Conservation (phyloP, 305 asterid genomes). For the Solanum chacoense region DNA sequence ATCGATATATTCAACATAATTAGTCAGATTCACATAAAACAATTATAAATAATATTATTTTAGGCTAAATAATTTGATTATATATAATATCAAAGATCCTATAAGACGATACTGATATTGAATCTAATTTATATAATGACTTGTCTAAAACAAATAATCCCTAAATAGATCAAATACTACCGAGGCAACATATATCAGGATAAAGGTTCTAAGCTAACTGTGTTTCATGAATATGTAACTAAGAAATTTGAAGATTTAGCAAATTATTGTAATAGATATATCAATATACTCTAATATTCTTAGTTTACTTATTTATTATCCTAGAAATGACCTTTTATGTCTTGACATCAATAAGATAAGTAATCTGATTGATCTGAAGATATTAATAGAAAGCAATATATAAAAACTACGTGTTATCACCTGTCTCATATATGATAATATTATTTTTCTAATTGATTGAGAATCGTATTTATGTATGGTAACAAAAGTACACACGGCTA, state of each 20-base stretch:
- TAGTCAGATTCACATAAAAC: not conserved
- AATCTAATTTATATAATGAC: not conserved
- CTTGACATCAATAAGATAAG: not conserved
- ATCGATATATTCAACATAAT: not conserved
- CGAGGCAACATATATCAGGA: not conserved
- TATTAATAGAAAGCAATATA: not conserved
- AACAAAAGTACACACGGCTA: not conserved
- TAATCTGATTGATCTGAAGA: not conserved
- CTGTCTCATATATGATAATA: not conserved
- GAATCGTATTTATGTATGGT: not conserved
- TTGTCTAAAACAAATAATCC: not conserved
- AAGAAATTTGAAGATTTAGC: not conserved
- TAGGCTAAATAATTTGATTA: not conserved
- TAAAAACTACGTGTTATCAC: not conserved
- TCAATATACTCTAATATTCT: not conserved
- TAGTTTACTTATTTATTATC: not conserved
- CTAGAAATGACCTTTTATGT: not conserved
- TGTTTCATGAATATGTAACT: not conserved
- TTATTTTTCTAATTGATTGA: not conserved
- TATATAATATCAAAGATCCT: not conserved
- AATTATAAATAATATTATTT: not conserved
- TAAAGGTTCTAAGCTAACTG: not conserved
- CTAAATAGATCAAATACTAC: not conserved
- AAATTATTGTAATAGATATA: too few species aligned
- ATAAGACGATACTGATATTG: not conserved